Evolutionary conservation across 2,329 filamentous ascomycete genomes (phyloP), one percentile per base, ranked within the genome.

Genomic region (Fusarium equiseti): DNA sequence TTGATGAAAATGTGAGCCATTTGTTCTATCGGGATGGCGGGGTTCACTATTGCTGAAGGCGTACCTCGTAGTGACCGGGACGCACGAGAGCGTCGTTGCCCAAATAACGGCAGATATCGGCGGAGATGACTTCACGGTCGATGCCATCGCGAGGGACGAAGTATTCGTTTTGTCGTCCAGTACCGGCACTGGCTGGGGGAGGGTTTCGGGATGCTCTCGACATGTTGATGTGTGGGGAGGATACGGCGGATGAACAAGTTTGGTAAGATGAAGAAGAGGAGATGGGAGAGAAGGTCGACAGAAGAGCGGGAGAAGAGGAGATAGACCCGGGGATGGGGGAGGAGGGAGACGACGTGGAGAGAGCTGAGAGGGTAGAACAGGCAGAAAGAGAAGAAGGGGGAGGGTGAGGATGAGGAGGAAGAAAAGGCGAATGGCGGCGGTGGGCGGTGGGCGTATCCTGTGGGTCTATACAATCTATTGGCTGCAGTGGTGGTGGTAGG

Each of bases 71-170:
- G 75, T 87, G 89, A 76, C 90, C 91, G 64, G 91, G 92, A 77
- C 90, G 90, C 78, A 93, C 92, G 76, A 93, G 87, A 73, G 92
- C 92, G 84, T 95, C 92, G 80, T 93, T 93, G 77, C 92, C 92
- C 74, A 95, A 87, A 79, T 94, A 95, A 78, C 92, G 91, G 84
- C 92, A 94, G 73, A 95, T 93, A 79, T 95, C 92, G 78, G 91
- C 90, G 70, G 92, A 93, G 81, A 95, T 94, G 76, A 95, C 92
- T 81, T 95, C 92, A 75, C 92, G 90, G 79, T 92, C 91, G 81
- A 95, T 95, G 78, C 92, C 92, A 80, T 94, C 91, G 76, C 91
- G 89, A 48, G 91, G 90, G 59, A 94, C 89, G 80, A 94, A 94
- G 79, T 94, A 94, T 82, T 94, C 91, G 81, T 93, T 93, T 79